These are phyloP conservation scores for Flaveria brownii DNA, from an alignment of 129 eudicot genomes.

Conservation along the genomic window DNA sequence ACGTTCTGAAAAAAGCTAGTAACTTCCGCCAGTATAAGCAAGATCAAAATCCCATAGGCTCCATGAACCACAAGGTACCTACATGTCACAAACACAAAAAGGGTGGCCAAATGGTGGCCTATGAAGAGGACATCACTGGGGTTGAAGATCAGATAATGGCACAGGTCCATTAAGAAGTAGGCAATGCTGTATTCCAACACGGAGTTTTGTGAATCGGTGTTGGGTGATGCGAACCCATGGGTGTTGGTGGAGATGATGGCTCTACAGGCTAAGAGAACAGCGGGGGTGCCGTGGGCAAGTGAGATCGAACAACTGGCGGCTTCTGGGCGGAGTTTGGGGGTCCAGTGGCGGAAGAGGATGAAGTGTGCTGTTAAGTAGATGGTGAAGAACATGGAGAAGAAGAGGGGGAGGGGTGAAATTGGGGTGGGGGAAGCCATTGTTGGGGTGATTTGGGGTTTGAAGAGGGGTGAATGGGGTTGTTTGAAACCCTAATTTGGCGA, in stretches of 20 bases:
- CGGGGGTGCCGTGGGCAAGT: constrained; percentile 82
- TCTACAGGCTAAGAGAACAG: constrained; percentile 53
- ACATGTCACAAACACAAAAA: constrained; percentile 82
- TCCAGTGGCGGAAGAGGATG: constrained; percentile 61
- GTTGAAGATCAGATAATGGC: constrained; percentile 68
- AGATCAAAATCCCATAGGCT: constrained; percentile 56
- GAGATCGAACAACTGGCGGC: constrained; percentile 89
- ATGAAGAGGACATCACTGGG: constrained; percentile 82
- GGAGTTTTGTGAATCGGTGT: constrained; percentile 49
- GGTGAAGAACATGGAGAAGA: constrained; percentile 49
- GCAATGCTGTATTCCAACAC: constrained; percentile 87
- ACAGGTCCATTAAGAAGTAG: constrained; percentile 73
- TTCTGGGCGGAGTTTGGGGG: constrained; percentile 68
- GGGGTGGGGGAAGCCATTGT: constrained; percentile 47
- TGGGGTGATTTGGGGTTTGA: not conserved
- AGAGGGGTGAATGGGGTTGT: not conserved
- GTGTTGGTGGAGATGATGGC: constrained; percentile 52
- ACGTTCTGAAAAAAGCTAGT: constrained; percentile 80
- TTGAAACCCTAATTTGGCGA: constrained; percentile 21
- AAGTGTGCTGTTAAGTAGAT: constrained; percentile 58
- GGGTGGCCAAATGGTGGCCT: constrained; percentile 79
- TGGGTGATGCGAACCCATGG: constrained; percentile 51
- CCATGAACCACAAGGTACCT: constrained; percentile 69
- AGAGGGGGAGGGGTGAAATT: constrained; percentile 32
- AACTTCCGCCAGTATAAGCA: constrained; percentile 75